Conservation (phyloP, 306 rosid species). For the Vigna nakashimae region DNA sequence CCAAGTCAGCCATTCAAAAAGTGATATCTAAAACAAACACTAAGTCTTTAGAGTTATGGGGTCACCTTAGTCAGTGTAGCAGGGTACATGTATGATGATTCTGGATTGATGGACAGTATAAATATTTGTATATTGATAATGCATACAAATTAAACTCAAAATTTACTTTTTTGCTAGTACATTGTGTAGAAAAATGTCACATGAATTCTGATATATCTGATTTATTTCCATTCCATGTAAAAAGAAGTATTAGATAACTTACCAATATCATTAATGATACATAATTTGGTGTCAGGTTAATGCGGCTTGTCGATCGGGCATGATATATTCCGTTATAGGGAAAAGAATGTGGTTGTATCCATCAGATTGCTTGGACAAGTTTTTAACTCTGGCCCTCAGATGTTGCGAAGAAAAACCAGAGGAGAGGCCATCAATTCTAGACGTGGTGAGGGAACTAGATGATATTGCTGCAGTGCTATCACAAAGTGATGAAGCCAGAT, state of each 20-base stretch:
- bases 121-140: not conserved
- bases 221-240: slow-evolving; percentile 4
- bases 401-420: slow-evolving; percentile 70
- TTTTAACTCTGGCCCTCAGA: slow-evolving; percentile 60
- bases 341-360: slow-evolving; percentile 62
- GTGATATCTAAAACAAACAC: too few species aligned
- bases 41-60: too few species aligned
- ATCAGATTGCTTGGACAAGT: slow-evolving; percentile 62
- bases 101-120: not conserved
- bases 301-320: slow-evolving; percentile 56
- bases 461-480: slow-evolving; percentile 58
- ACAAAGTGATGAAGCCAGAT: slow-evolving; percentile 44
- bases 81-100: too few species aligned
- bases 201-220: not conserved
- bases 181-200: not conserved
- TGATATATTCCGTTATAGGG: slow-evolving; percentile 58
- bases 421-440: slow-evolving; percentile 66
- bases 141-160: not conserved
- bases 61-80: too few species aligned
- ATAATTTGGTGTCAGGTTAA: slow-evolving; percentile 55
- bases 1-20: too few species aligned
- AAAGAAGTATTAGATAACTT: not conserved
- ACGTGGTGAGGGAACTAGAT: slow-evolving; percentile 78
- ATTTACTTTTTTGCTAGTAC: not conserved
- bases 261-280: not conserved